These are phyloP conservation scores for Trichoderma gamsii DNA, from an alignment of 495 filamentous ascomycete genomes.

Conservation along the genomic window DNA sequence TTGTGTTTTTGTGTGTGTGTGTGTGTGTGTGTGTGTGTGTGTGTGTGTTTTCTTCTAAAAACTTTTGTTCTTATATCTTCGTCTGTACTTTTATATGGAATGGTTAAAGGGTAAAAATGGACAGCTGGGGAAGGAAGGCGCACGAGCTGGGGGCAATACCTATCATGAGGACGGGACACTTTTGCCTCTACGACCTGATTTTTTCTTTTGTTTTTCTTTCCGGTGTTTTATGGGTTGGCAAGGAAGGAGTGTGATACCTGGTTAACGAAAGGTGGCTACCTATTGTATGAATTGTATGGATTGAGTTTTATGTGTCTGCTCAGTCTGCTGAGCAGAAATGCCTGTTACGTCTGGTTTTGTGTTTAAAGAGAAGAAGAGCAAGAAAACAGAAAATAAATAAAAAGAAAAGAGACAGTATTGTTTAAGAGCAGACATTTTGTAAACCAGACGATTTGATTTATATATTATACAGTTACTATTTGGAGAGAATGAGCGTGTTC, in stretches of 20 bases:
- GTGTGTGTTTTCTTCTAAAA: too few relatives aligned
- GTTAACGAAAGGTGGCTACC: background rate
- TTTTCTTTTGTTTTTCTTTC: background rate
- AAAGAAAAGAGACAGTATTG: too few relatives aligned
- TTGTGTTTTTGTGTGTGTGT: too few relatives aligned
- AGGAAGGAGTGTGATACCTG: background rate
- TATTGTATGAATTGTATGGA: conserved; percentile 3
- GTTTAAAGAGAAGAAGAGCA: background rate
- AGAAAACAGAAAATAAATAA: too few relatives aligned
- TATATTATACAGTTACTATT: background rate
- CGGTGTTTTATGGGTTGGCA: background rate
- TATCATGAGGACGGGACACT: background rate
- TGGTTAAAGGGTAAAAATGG: background rate
- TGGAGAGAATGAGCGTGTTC: background rate
- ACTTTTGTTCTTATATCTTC: background rate
- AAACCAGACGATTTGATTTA: too few relatives aligned
- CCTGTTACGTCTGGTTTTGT: background rate
- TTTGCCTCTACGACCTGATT: background rate
- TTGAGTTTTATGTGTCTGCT: background rate
- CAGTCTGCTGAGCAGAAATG: background rate
- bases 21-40: too few relatives aligned
- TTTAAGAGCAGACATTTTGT: too few relatives aligned
- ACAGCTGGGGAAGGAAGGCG: background rate
- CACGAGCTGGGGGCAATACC: background rate
- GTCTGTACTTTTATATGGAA: conserved; percentile 4